Base-by-base conservation (phyloP, 1,284 basidiomycete genomes). In the Erythrobasidium hasegawianum region DNA sequence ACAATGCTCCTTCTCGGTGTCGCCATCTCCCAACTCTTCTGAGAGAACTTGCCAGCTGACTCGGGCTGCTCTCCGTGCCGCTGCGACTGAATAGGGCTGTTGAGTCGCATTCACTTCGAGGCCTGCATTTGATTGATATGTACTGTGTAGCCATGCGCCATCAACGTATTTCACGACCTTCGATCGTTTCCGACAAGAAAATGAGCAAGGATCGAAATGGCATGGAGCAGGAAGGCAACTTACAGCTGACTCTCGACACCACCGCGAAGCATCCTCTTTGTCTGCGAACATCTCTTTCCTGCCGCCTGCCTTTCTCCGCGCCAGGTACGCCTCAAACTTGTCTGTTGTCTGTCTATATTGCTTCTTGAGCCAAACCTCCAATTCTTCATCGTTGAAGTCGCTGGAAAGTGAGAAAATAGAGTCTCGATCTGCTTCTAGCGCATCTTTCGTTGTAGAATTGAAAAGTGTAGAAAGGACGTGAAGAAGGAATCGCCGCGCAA, bases 1-100 rank as follows among this genome's bases (percentile, higher is more conserved):
- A 20, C 75, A 70, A 64, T 76, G 76, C 50, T 75, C 74, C 66
- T 76, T 75, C 39, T 65, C 61, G 26, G 75, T 33, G 69, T 75
- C 75, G 11, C 76, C 76, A 67, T 76, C 76, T 0, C 76, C 76
- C 49, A 76, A 74, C 61, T 76, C 76, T 57, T 76, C 76, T 16
- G 69, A 70, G 16, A 76, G 74, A 13, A 76, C 75, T 55, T 76
- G 76, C 75, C 75, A 76, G 11, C 74, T 73, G 50, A 74, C 70
- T 53, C 73, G 72, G 13, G 70, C 72, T 18, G 71, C 69, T 43
- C 50, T 39, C 20, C 75, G 58, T 56, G 72, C 70, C 18, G 68
- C 43, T 14, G 40, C 29, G 1, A 59, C 57, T 16, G 61, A 53
- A 26, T 67, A 14, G 41, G 53, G 11, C 24, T 49, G 13, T 16